Evolutionary conservation across 164 flowering plant genomes (phyloP), one percentile per base, ranked within the genome.

Genomic region (Aristolochia contorta): DNA sequence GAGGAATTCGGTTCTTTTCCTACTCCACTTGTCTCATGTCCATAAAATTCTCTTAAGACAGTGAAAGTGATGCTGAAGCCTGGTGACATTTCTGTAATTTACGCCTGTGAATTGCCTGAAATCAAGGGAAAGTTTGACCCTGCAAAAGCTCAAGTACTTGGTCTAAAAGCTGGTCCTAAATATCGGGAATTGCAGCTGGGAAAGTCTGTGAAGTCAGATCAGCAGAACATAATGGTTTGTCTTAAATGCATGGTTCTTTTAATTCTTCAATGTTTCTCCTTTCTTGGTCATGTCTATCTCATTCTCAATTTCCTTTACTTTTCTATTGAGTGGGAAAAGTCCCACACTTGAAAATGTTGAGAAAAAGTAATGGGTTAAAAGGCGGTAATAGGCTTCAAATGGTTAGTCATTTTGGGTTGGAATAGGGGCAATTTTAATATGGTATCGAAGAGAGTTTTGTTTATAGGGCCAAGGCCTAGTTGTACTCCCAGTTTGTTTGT

Each of bases 51-150:
- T 45, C 33, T 63, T 6, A 22, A 33, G 32, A 67, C 57, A 27
- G 57, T 30, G 47, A 59, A 32, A 32, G 24, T 63, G 18, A 46
- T 25, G n/a, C 43, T 66, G 43, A 86, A 83, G 69, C 89, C 91
- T 56, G 91, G 93, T 50, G 91, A 91, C 54, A 67, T 83, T 66
- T 84, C 99, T 67, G 99, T 94, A 4, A 51, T 94, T 47, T 94
- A 93, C 79, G 71, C 85, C 41, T 88, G 92, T 76, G 97, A 93
- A 69, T 73, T 93, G 70, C 82, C 99, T 71, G 91, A 94, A 70
- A 78, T 91, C 51, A 78, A 77, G 70, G 99, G 99, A 37, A 94
- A 84, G 66, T 94, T 94, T 74, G 88, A 91, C 66, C 88, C 85
- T 0, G 72, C 70, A 59, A 94, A 83, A 69, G 99, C 99, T 63